These are phyloP conservation scores for Didymella segeticola DNA, from an alignment of 2,329 filamentous ascomycete genomes.

Conservation along the genomic window DNA sequence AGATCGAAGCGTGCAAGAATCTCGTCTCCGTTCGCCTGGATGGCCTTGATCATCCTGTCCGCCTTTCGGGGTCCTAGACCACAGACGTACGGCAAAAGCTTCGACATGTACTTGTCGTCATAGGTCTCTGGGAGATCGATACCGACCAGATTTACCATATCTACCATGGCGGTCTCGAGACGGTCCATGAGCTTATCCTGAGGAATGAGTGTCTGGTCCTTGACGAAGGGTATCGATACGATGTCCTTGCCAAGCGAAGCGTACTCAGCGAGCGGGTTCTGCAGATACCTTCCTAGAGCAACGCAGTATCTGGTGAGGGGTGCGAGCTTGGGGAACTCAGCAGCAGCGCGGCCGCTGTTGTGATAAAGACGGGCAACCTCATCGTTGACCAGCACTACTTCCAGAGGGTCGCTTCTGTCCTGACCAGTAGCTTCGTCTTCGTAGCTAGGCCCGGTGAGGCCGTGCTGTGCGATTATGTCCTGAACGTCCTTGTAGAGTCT, in stretches of 20 bases:
- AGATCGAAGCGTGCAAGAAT: constrained; percentile 86
- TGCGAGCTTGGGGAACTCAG: constrained; percentile 81
- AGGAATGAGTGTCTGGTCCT: constrained; percentile 86
- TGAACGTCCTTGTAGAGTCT: constrained; percentile 83
- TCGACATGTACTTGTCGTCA: constrained; percentile 79
- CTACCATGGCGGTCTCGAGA: constrained; percentile 95
- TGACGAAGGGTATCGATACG: constrained; percentile 83
- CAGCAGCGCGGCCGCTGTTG: constrained; percentile 78
- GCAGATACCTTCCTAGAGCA: constrained; percentile 86
- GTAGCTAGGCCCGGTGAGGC: constrained; percentile 80
- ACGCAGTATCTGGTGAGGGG: constrained; percentile 88
- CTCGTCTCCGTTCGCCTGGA: constrained; percentile 87
- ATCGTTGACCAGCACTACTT: constrained; percentile 92
- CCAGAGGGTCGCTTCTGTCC: constrained; percentile 78
- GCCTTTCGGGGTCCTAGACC: constrained; percentile 93
- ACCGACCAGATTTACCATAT: constrained; percentile 96
- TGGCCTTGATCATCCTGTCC: constrained; percentile 81
- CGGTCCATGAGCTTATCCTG: constrained; percentile 86
- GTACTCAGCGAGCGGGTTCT: constrained; percentile 96
- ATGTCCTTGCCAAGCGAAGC: constrained; percentile 90
- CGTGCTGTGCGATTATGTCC: constrained; percentile 77
- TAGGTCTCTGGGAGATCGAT: constrained; percentile 95
- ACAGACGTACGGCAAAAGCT: constrained; percentile 87
- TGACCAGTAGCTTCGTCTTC: constrained; percentile 75
- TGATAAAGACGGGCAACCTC: constrained; percentile 97